phyloP scores from a whole-genome alignment of 306 rosid genomes.

The Parietaria judaica region DNA sequence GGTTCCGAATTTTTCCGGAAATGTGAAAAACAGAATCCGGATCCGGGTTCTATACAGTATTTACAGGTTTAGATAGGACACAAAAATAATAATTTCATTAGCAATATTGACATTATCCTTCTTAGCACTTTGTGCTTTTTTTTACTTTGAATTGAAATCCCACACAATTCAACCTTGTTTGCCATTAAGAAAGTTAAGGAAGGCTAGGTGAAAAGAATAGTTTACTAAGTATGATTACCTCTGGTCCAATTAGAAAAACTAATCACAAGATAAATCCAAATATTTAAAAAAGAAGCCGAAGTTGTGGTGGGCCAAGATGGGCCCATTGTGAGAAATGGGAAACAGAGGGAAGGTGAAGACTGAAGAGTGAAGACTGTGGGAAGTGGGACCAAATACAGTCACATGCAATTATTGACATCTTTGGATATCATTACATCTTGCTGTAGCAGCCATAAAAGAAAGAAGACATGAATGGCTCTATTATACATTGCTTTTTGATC shows the following conservation, averaged over 20 bases:
- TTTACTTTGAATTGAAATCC: constrained; percentile 16
- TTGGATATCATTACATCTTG: constrained; percentile 12
- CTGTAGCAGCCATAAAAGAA: constrained; percentile 1
- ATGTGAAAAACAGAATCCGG: no score
- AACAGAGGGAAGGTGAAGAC: constrained; percentile 7
- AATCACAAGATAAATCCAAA: not conserved
- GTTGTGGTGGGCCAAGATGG: not conserved
- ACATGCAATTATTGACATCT: constrained; percentile 27
- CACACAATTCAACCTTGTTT: not conserved
- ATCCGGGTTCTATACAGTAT: no score
- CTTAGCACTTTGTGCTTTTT: not conserved
- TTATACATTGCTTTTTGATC: not conserved
- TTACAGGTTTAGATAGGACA: no score
- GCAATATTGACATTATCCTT: no score
- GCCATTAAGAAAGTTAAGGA: constrained; percentile 3
- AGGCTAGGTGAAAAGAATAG: not conserved
- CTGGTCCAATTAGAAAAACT: not conserved
- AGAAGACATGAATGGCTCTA: not conserved
- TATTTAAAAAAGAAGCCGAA: not conserved
- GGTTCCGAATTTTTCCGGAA: no score
- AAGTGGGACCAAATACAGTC: constrained; percentile 18
- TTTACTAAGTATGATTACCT: not conserved
- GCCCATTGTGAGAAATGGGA: constrained; percentile 3
- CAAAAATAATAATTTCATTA: no score
- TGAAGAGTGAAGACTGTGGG: constrained; percentile 9